Percentiles rank a stretch among this genome's conserved stretches.
phyloP scores from a whole-genome alignment of 805 yeast genomes.

The Torulaspora maleeae region DNA sequence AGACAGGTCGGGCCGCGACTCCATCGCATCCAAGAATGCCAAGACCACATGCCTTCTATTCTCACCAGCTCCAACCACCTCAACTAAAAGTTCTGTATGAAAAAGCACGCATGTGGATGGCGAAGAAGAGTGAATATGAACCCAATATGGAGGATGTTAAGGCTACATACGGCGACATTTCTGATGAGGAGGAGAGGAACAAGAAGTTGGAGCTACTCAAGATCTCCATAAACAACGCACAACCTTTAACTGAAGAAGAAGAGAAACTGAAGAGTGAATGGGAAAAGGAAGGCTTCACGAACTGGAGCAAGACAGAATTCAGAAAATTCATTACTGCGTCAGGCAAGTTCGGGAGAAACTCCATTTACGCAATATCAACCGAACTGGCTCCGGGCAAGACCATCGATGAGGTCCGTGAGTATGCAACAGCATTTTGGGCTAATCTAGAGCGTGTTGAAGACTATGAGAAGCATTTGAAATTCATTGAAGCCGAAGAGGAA shows the following conservation, averaged over 20 bases:
- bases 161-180: conserved; percentile 35
- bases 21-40: conserved; percentile 75
- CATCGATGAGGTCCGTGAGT: conserved; percentile 69
- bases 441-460: conserved; percentile 79
- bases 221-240: conserved; percentile 67
- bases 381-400: conserved; percentile 78
- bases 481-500: conserved; percentile 88
- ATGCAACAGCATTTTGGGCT: conserved; percentile 78
- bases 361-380: conserved; percentile 60
- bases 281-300: conserved; percentile 62
- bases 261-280: conserved; percentile 56
- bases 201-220: conserved; percentile 57
- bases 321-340: conserved; percentile 68
- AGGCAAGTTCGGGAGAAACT: conserved; percentile 77
- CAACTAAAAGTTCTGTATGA: conserved; percentile 71
- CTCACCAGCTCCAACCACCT: conserved; percentile 88
- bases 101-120: conserved; percentile 71
- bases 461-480: conserved; percentile 72
- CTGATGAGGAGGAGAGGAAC: conserved; percentile 42
- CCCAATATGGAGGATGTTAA: conserved; percentile 57
- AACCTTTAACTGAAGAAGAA: conserved; percentile 81
- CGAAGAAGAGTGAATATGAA: conserved; percentile 62
- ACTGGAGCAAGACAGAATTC: conserved; percentile 88
- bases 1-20: conserved; percentile 53
- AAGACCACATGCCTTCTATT: conserved; percentile 72